Evolutionary conservation across 23 red algal genomes (phyloP).

Genomic region (Gracilariopsis chorda): DNA sequence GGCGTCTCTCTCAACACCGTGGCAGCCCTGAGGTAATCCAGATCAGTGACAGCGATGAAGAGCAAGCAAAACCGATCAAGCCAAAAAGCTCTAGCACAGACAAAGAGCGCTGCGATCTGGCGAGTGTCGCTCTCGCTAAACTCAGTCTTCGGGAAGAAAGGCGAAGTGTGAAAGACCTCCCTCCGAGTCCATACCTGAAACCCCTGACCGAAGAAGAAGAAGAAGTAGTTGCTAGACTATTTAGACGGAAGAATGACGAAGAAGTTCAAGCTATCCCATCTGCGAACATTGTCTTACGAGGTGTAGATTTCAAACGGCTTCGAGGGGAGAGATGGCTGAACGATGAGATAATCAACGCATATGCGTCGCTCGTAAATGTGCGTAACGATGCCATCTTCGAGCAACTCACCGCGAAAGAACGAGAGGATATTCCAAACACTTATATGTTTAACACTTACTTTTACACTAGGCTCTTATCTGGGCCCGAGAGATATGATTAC

Average conservation of each 20-base stretch:
- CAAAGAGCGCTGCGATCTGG: background rate
- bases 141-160: background rate
- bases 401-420: background rate
- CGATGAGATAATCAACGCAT: conserved; percentile 68
- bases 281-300: conserved; percentile 34
- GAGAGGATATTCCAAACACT: background rate
- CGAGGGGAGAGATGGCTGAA: conserved; percentile 68
- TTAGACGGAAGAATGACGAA: background rate
- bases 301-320: conserved; percentile 46
- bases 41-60: background rate
- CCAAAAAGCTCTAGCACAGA: background rate
- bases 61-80: background rate
- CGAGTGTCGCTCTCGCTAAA: background rate
- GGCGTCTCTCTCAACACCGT: background rate
- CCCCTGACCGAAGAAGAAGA: conserved; percentile 19
- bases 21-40: background rate
- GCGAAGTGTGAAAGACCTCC: background rate
- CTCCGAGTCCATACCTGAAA: background rate
- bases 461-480: conserved; percentile 38
- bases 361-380: conserved; percentile 52
- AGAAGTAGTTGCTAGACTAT: background rate
- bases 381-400: conserved; percentile 14
- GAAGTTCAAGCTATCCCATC: background rate
- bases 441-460: conserved; percentile 62
- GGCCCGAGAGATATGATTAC: conserved; percentile 43